Base-by-base conservation (phyloP, 2,329 filamentous ascomycete genomes). In the Myriosclerotinia duriaeana region DNA sequence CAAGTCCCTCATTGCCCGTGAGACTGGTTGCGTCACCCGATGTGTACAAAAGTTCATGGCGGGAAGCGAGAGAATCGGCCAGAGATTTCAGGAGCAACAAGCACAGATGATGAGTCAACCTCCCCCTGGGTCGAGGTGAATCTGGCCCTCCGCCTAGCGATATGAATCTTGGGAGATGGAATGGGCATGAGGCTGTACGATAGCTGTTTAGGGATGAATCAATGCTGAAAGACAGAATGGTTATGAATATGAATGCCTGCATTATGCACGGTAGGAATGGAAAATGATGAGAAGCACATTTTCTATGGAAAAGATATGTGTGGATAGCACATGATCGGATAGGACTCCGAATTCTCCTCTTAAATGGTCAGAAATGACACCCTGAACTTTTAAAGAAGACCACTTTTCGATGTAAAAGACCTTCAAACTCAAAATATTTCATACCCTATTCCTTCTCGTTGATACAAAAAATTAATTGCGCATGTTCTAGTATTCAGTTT, bases 1-100 rank as follows among this genome's bases (percentile, higher is more conserved):
- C 82, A 98, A 98, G 83, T 91, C 92, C 59, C 87, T 99, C 72
- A 89, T 91, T 70, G 86, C 88, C 72, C 89, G 92, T 78, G 95
- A 99, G 82, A 90, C 91, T 76, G 89, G 91, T 78, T 99, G 95
- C 82, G 88, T 98, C 76, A 89, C 92, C 81, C 91, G 93, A 75
- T 99, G 95, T 80, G 93, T 98, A 69, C 90, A 95, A 81, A 99
- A 99, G 84, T 92, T 92, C 80, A 89, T 98, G 84, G 95, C 96
- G 79, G 89, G 89, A 70, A 92, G 92, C 71, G 92, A 95, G 80
- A 89, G 95, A 69, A 84, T 99, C 74, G 92, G 93, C 75, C 91
- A 96, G 80, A 87, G 95, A 71, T 99, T 98, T 86, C 85, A 87
- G 77, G 87, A 89, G 78, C 84, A 88, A 76, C 89, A 87, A 71